A percentile compares a stretch with the other conserved stretches of the same genome.
phyloP scores from a whole-genome alignment of 495 filamentous ascomycete species.

The Podospora pseudocomata region DNA sequence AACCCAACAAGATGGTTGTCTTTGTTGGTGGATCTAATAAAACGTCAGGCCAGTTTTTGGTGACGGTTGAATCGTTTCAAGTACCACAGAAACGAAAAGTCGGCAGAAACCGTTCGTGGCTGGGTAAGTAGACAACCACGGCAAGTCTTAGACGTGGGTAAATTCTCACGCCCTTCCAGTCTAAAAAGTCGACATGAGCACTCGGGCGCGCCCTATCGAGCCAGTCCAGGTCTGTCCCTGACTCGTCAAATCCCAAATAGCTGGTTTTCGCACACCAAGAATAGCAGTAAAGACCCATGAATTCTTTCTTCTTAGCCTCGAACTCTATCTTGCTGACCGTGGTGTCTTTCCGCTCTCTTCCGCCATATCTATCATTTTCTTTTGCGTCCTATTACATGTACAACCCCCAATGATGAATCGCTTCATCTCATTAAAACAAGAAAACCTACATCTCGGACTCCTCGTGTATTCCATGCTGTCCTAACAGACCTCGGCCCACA shows the following conservation, averaged over 20 bases:
- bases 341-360: not conserved
- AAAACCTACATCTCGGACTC: not conserved
- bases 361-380: not conserved
- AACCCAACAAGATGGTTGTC: not conserved
- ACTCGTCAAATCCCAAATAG: not conserved
- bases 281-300: not conserved
- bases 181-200: not conserved
- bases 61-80: not conserved
- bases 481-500: not conserved
- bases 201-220: not conserved
- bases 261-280: not conserved
- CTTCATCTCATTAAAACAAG: not conserved
- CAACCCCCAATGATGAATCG: not conserved
- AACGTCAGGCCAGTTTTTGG: not conserved
- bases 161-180: not conserved
- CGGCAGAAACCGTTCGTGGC: not conserved
- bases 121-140: not conserved
- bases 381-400: not conserved
- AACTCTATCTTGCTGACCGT: not conserved
- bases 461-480: not conserved
- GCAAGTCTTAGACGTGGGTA: not conserved
- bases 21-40: not conserved
- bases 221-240: not conserved
- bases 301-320: not conserved
- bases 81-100: not conserved